Percentiles rank a stretch among this genome's conserved stretches.
These are phyloP conservation scores for Amanita fuliginea DNA, from an alignment of 768 basidiomycete species.

Conservation along the genomic window DNA sequence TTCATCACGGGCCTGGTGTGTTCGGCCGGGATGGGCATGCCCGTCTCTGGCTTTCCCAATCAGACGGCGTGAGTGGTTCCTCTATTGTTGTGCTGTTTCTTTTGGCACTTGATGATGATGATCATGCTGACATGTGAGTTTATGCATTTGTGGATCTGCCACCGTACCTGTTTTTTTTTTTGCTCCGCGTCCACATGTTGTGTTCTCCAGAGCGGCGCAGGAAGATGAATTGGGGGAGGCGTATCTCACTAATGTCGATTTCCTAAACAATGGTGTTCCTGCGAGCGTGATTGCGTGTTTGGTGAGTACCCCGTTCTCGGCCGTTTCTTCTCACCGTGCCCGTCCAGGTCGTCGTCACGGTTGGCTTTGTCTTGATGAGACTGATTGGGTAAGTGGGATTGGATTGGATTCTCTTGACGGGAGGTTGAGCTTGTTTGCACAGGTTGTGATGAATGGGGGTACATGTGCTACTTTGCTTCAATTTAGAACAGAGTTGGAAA, in stretches of 20 bases:
- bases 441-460: neutral
- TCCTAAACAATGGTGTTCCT: slow-evolving; percentile 88
- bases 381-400: slow-evolving; percentile 46
- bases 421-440: neutral
- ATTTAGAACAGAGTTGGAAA: too few species aligned
- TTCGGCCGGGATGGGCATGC: slow-evolving; percentile 96
- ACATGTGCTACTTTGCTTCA: neutral
- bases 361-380: slow-evolving; percentile 73
- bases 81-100: slow-evolving; percentile 8
- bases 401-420: neutral
- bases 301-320: slow-evolving; percentile 29
- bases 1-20: slow-evolving; percentile 91
- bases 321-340: slow-evolving; percentile 1
- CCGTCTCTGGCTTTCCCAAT: slow-evolving; percentile 98
- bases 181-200: neutral
- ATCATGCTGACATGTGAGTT: neutral
- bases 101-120: neutral
- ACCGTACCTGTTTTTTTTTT: neutral
- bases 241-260: slow-evolving; percentile 79
- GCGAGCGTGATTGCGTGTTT: slow-evolving; percentile 84
- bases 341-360: slow-evolving; percentile 67
- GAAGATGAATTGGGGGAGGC: slow-evolving; percentile 90
- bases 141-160: neutral
- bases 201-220: slow-evolving; percentile 59
- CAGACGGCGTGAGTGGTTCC: slow-evolving; percentile 74